phyloP scores from a whole-genome alignment of 257 asterid genomes.

The Cynanchum wilfordii region DNA sequence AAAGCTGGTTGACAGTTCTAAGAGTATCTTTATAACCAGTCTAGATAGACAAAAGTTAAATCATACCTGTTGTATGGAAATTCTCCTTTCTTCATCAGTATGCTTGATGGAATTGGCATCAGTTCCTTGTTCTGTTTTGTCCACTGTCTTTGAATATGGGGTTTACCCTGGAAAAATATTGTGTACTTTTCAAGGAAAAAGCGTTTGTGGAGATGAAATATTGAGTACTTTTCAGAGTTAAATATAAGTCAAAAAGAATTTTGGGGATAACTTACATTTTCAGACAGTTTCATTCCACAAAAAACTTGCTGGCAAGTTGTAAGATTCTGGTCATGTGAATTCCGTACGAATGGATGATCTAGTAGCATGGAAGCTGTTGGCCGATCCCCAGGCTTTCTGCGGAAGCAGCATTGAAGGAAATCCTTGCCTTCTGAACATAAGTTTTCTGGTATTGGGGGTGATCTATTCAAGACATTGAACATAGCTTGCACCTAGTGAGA shows the following conservation, averaged over 20 bases:
- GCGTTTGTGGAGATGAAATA: background rate
- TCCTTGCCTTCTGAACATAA: constrained; percentile 72
- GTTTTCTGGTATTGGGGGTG: constrained; percentile 69
- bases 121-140: constrained; percentile 29
- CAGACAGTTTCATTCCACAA: constrained; percentile 39
- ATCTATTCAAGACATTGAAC: constrained; percentile 67
- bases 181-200: background rate
- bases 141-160: constrained; percentile 29
- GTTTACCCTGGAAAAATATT: constrained; percentile 32
- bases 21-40: background rate
- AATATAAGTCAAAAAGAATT: background rate
- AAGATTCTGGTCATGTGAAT: constrained; percentile 35
- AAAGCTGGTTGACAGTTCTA: background rate
- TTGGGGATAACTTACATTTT: constrained; percentile 23
- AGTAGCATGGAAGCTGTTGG: constrained; percentile 65
- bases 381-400: constrained; percentile 62
- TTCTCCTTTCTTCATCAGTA: constrained; percentile 37
- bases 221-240: background rate
- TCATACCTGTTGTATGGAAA: constrained; percentile 31
- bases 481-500: constrained; percentile 71
- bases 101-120: constrained; percentile 28
- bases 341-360: constrained; percentile 55
- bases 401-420: constrained; percentile 67
- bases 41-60: background rate
- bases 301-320: constrained; percentile 35